These are phyloP conservation scores for Pseudogymnoascus sp. DNA, from an alignment of 2,329 filamentous ascomycete species.

Conservation along the genomic window DNA sequence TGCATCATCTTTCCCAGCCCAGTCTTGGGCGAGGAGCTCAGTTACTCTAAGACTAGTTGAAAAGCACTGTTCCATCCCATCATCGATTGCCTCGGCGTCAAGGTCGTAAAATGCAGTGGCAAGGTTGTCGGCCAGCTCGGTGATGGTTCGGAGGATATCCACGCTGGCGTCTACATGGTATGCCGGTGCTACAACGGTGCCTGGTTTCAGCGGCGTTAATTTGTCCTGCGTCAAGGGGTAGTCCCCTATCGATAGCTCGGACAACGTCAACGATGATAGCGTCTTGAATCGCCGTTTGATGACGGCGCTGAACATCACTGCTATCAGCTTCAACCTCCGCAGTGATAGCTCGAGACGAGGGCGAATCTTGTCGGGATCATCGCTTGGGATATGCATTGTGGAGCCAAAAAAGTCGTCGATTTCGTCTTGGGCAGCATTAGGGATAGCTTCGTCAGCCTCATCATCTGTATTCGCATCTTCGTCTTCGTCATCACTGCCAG, in stretches of 20 bases:
- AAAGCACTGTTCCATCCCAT: conserved; percentile 50
- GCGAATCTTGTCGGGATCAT: conserved; percentile 55
- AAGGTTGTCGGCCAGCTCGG: conserved; percentile 61
- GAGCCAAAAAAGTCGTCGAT: conserved; percentile 62
- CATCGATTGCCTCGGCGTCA: conserved; percentile 49
- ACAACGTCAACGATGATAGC: conserved; percentile 37
- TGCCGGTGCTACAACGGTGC: conserved; percentile 14
- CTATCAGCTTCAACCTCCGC: conserved; percentile 57
- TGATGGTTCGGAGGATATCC: conserved; percentile 47
- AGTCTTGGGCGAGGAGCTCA: conserved; percentile 48
- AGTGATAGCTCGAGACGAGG: conserved; percentile 56
- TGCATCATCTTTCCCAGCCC: conserved; percentile 61
- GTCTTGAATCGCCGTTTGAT: conserved; percentile 61
- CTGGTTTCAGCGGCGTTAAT: conserved; percentile 4
- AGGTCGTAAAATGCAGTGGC: conserved; percentile 66
- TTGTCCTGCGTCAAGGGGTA: background rate
- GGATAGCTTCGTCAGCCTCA: conserved; percentile 27
- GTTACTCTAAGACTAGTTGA: conserved; percentile 48
- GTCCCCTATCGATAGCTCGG: conserved; percentile 28
- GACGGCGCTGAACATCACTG: conserved; percentile 60
- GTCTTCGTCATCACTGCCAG: conserved; percentile 50
- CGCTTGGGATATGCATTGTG: conserved; percentile 50
- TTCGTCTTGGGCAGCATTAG: conserved; percentile 42
- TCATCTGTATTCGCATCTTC: conserved; percentile 37
- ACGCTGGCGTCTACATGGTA: conserved; percentile 48